Conservation (phyloP, 2,329 filamentous ascomycete species). For the Fusarium buharicum region DNA sequence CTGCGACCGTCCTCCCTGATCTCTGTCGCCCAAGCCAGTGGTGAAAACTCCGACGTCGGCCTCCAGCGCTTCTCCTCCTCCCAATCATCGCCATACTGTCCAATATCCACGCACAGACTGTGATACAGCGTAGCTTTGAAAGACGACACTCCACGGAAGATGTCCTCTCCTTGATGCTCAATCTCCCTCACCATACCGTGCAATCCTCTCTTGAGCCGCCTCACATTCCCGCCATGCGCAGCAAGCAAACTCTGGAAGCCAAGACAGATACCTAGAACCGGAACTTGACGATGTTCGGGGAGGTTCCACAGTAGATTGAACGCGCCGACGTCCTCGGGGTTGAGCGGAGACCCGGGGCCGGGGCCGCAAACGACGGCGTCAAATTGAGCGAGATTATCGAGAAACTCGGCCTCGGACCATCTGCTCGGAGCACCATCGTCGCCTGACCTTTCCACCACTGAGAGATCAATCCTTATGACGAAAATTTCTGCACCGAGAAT, state of each 20-base stretch:
- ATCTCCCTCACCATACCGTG: conserved; percentile 84
- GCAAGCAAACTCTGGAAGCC: conserved; percentile 86
- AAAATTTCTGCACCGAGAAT: conserved; percentile 73
- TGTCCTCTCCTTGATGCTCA: conserved; percentile 66
- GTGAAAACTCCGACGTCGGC: conserved; percentile 58
- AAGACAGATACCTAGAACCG: conserved; percentile 87
- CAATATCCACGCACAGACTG: conserved; percentile 66
- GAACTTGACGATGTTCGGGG: conserved; percentile 67
- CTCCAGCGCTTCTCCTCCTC: conserved; percentile 52
- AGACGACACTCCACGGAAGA: conserved; percentile 70
- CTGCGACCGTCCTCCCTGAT: conserved; percentile 49
- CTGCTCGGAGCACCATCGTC: conserved; percentile 9
- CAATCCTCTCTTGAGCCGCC: conserved; percentile 74
- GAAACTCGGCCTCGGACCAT: conserved; percentile 58
- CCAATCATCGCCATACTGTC: conserved; percentile 48
- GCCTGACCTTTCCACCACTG: conserved; percentile 59
- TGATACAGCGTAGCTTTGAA: conserved; percentile 84
- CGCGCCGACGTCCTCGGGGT: conserved; percentile 80
- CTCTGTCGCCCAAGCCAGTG: conserved; percentile 72
- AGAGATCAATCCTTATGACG: conserved; percentile 52
- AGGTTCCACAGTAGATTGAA: conserved; percentile 81
- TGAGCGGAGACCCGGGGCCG: conserved; percentile 83
- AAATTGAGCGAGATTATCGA: conserved; percentile 64
- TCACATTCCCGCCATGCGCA: conserved; percentile 73
- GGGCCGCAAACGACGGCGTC: conserved; percentile 91